Base-by-base conservation (phyloP, 2,329 filamentous ascomycete species). In the Teratosphaeria zuluensis region DNA sequence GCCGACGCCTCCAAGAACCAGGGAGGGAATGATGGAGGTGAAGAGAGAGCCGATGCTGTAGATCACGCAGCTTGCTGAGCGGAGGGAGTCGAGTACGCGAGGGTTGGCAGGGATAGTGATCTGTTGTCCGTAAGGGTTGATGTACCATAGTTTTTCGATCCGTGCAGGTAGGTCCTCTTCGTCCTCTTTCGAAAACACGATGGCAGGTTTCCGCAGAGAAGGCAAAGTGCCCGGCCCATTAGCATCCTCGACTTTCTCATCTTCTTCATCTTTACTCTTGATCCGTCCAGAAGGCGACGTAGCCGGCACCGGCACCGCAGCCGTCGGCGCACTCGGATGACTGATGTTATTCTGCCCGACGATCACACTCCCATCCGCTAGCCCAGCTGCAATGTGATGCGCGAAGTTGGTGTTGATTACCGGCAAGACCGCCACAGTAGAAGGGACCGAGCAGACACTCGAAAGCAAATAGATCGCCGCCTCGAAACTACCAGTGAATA, bases 91-190 rank as follows among this genome's bases (percentile, higher is more conserved):
- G 0, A 95, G 67, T 0, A 92, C 90, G 55, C 90, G 85, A 0
- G 90, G 86, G 68, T 96, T 97, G 1, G 90, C 88, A 0, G 86
- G 82, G 0, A 92, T 89, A 19, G 86, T 84, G 65, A 97, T 96
- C 73, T 96, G 92, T 70, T 96, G 90, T n/a, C 92, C 92, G 72
- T 96, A 97, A 0, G 92, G 92, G 69, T 96, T 97, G 76, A 97
- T 97, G 76, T 97, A 97, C 90, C 91, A 97, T 33, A 97, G 81
- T 2, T 92, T 78, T 57, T 86, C 80, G 65, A 97, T 95, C 31
- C 89, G 81, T 0, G 87, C 81, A 0, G 89, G 82, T 1, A 97
- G 78, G 57, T 92, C 89, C 61, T 89, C 84, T 62, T 90, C 86
- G 46, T 83, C 79, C 2, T 68, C 78, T 75, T 97, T 97, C 68